phyloP scores from a whole-genome alignment of 345 rosid genomes.

The Lumnitzera racemosa region DNA sequence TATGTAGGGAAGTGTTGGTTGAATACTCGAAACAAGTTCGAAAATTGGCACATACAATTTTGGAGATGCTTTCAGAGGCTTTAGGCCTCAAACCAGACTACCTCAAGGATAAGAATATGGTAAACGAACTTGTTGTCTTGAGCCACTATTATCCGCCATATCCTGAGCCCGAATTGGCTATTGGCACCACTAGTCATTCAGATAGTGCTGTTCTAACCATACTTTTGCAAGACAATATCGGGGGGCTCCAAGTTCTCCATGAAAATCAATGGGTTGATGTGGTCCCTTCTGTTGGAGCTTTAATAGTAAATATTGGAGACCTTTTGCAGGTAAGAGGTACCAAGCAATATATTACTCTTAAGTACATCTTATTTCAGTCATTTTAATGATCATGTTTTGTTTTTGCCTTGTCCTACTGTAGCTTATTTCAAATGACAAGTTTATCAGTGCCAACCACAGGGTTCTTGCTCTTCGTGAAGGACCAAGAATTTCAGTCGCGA shows the following conservation, averaged over 20 bases:
- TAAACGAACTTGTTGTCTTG: constrained; percentile 10
- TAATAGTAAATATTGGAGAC: constrained; percentile 43
- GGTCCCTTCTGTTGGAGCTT: constrained; percentile 28
- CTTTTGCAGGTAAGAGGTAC: constrained; percentile 30
- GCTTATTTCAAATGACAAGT: constrained; percentile 38
- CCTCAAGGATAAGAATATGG: constrained; percentile 9
- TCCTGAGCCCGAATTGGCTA: constrained; percentile 27
- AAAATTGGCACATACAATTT: constrained; percentile 6
- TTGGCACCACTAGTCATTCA: constrained; percentile 37
- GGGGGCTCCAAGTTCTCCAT: constrained; percentile 46
- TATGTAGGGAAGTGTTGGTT: constrained; percentile 4
- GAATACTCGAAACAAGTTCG: constrained; percentile 10
- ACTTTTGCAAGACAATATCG: constrained; percentile 34
- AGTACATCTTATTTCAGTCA: neutral
- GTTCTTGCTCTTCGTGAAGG: constrained; percentile 34
- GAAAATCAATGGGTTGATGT: constrained; percentile 46
- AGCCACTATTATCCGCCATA: constrained; percentile 32
- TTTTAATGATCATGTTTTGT: neutral
- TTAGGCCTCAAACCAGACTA: constrained; percentile 13
- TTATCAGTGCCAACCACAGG: constrained; percentile 33
- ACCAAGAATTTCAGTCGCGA: constrained; percentile 24
- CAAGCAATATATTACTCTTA: neutral
- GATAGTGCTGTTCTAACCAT: constrained; percentile 43
- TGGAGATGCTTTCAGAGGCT: constrained; percentile 17
- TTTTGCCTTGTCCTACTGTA: constrained; percentile 6